These are phyloP conservation scores for Tephrocybe sp. DNA, from an alignment of 768 basidiomycete species.

Conservation along the genomic window DNA sequence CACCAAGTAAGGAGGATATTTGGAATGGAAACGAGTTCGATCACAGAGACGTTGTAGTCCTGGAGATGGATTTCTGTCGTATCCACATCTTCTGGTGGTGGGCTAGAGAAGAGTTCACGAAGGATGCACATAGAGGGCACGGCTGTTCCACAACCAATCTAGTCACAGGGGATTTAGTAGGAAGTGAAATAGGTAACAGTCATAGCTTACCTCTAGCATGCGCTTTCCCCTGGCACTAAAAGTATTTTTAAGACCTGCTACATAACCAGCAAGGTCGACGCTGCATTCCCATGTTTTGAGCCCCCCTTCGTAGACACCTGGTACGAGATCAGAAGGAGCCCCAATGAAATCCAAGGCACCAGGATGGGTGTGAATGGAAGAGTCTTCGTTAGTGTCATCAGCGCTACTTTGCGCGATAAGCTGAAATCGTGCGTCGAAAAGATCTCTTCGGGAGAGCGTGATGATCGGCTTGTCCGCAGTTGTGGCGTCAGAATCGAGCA, in stretches of 20 bases:
- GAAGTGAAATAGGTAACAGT: not conserved
- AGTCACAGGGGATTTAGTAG: not conserved
- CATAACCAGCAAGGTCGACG: conserved; percentile 75
- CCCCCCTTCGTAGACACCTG: conserved; percentile 93
- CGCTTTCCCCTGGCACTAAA: conserved; percentile 41
- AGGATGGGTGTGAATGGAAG: not conserved
- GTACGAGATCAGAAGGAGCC: conserved; percentile 85
- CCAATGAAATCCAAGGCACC: conserved; percentile 60
- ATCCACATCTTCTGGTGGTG: not conserved
- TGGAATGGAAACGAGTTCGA: conserved; percentile 76
- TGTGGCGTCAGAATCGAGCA: conserved; percentile 13
- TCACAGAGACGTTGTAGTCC: conserved; percentile 85
- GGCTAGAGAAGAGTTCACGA: conserved; percentile 47
- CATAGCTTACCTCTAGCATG: conserved; percentile 64
- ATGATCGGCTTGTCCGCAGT: conserved; percentile 9
- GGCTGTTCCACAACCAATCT: conserved; percentile 95
- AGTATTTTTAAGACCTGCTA: conserved; percentile 33
- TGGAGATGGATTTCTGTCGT: conserved; percentile 73
- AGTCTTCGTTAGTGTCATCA: conserved; percentile 2
- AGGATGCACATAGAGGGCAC: conserved; percentile 79
- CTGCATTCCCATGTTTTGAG: conserved; percentile 98
- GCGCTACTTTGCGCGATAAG: conserved; percentile 56
- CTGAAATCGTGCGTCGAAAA: conserved; percentile 97
- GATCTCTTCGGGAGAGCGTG: conserved; percentile 71
- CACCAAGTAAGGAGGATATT: conserved; percentile 83